A percentile compares a stretch with the other conserved stretches of the same genome.
These are phyloP conservation scores for Craterostigma plantagineum DNA, from an alignment of 257 asterid species.

Conservation along the genomic window DNA sequence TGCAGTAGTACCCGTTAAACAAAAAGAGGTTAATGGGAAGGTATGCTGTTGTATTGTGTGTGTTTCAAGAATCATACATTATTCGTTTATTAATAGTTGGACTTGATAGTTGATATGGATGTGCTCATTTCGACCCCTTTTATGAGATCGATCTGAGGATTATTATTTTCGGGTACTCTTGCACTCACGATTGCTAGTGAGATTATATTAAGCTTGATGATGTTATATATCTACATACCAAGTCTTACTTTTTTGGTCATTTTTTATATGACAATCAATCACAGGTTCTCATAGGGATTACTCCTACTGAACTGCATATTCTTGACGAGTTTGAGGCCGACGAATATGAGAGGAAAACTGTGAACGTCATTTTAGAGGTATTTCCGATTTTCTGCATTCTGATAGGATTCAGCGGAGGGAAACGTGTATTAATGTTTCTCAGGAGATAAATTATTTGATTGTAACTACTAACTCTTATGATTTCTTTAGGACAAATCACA, in stretches of 20 bases:
- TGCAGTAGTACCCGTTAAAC: slow-evolving; percentile 52
- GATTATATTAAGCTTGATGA: slow-evolving; percentile 2
- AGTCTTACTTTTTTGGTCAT: background rate
- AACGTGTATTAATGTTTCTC: background rate
- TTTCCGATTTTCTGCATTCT: slow-evolving; percentile 1
- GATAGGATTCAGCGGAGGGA: background rate
- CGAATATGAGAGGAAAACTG: slow-evolving; percentile 60
- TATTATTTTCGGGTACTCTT: slow-evolving; percentile 1
- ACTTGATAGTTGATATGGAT: background rate
- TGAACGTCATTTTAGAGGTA: slow-evolving; percentile 42
- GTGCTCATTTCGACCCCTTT: too few relatives aligned
- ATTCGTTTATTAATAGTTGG: background rate
- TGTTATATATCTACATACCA: background rate
- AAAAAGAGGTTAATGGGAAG: slow-evolving; percentile 48
- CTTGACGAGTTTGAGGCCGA: slow-evolving; percentile 66
- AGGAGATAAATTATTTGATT: background rate
- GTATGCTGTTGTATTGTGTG: slow-evolving; percentile 28
- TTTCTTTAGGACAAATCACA: slow-evolving; percentile 43
- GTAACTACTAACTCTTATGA: background rate
- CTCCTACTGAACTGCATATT: slow-evolving; percentile 52
- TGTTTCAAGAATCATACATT: background rate
- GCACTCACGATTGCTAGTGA: slow-evolving; percentile 1
- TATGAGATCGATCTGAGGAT: too few relatives aligned
- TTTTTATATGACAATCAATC: background rate
- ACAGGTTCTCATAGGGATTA: slow-evolving; percentile 61